Percentiles rank a stretch among this genome's conserved stretches.
These are phyloP conservation scores for Sphaerulina vaccinii DNA, from an alignment of 2,329 filamentous ascomycete species.

Conservation along the genomic window DNA sequence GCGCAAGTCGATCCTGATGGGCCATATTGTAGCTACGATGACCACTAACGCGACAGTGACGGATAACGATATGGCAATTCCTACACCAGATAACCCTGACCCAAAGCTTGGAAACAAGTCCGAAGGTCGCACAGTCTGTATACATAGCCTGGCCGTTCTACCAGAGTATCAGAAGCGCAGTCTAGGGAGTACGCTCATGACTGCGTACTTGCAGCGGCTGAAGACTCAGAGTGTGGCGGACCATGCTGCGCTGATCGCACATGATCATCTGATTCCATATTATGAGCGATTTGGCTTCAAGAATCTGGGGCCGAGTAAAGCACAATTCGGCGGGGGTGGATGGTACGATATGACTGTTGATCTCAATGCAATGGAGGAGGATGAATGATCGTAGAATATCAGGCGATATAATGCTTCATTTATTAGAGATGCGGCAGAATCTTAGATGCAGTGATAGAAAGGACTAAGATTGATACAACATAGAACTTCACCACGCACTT, in stretches of 20 bases:
- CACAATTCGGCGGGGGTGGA: conserved; percentile 71
- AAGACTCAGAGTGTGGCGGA: conserved; percentile 68
- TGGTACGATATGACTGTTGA: conserved; percentile 76
- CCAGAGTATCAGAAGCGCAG: conserved; percentile 73
- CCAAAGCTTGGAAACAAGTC: conserved; percentile 67
- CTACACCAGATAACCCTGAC: conserved; percentile 46
- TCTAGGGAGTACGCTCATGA: conserved; percentile 71
- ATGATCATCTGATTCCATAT: conserved; percentile 70
- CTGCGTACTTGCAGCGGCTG: conserved; percentile 74
- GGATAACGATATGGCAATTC: conserved; percentile 74
- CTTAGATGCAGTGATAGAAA: too few relatives aligned
- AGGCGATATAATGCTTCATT: too few relatives aligned
- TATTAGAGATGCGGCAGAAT: too few relatives aligned
- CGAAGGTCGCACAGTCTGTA: conserved; percentile 68
- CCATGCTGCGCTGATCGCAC: conserved; percentile 72
- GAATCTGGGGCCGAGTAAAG: conserved; percentile 66
- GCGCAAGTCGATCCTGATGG: conserved; percentile 66
- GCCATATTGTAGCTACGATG: conserved; percentile 74
- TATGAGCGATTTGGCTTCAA: conserved; percentile 76
- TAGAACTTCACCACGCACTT: too few relatives aligned
- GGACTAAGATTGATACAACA: too few relatives aligned
- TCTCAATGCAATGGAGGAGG: conserved; percentile 14
- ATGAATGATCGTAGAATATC: conserved; percentile 8
- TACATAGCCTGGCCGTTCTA: conserved; percentile 80
- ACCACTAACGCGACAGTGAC: conserved; percentile 63